Percentiles rank a stretch among this genome's conserved stretches.
phyloP scores from a whole-genome alignment of 495 filamentous ascomycete genomes.

The Terfezia claveryi region DNA sequence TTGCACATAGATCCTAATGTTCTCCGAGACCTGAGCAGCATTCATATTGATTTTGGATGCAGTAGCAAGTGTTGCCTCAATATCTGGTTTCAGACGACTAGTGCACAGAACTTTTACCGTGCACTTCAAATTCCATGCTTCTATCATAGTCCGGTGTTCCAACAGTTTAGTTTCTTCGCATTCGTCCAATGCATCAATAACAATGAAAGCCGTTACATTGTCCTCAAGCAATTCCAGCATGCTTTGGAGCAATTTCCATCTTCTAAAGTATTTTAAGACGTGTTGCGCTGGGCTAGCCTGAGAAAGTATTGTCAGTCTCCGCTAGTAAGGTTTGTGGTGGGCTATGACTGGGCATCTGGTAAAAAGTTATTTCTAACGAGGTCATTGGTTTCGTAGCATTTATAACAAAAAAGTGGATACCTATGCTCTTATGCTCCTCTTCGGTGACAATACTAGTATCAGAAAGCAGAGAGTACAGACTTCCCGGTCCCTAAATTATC shows the following conservation, averaged over 20 bases:
- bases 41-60: not conserved
- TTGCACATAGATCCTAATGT: not conserved
- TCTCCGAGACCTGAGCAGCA: not conserved
- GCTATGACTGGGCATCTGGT: not conserved
- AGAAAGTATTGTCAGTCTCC: not conserved
- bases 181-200: not conserved
- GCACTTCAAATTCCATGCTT: not conserved
- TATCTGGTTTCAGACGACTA: not conserved
- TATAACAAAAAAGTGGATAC: not conserved
- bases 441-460: not conserved
- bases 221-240: not conserved
- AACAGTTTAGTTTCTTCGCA: not conserved
- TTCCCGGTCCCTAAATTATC: not conserved
- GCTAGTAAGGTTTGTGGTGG: not conserved
- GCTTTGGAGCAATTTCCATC: not conserved
- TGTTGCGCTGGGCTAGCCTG: not conserved
- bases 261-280: not conserved
- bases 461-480: not conserved
- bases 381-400: not conserved
- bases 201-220: not conserved
- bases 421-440: not conserved
- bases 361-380: not conserved
- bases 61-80: not conserved
- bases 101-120: not conserved
- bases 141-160: not conserved